Evolutionary conservation across 2,329 filamentous ascomycete genomes (phyloP), one percentile per base, ranked within the genome.

Genomic region (Didymella sp.): DNA sequence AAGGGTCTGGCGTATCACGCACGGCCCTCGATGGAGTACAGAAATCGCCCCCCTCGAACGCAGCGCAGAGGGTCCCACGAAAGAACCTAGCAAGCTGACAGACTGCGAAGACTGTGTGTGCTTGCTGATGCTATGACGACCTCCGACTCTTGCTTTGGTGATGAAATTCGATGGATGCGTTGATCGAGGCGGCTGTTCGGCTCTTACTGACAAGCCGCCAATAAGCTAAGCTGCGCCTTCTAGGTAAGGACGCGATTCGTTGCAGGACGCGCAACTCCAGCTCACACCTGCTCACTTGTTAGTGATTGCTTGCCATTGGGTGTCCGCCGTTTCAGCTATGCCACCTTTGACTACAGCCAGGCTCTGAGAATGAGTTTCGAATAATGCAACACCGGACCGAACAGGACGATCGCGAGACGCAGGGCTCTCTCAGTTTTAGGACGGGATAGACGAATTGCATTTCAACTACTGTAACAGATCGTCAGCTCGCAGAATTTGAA

Each of bases 1-100:
- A 59, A 66, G 63, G 63, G 59, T 63, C 68, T 66, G 64, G 68
- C 61, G 67, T 58, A 61, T 63, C 62, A 60, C 55, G 62, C 60
- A 48, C 40, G 61, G 61, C 65, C 65, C 66, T 68, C 64, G 56
- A 43, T 61, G 50, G 55, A 58, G 65, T 63, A 68, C 65, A 64
- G 60, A 54, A 62, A 52, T 45, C 44, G 54, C 55, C 31, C 28
- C 47, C 47, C 51, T 42, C 28, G 41, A 30, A 38, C 42, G 54
- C 37, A 42, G 24, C 42, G 47, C 22, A 22, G 24, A 37, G 35
- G 42, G 27, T 19, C 22, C 42, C 43, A 43, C 42, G 43, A 30
- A 27, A 28, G 37, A 6, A 43, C 22, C 24, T n/a, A 28, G 24
- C 15, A 51, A 43, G 47, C 47, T 31, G 30, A 21, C 54, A 51